Evolutionary conservation across 495 filamentous ascomycete species (phyloP).

Genomic region (Extremus antarcticus): DNA sequence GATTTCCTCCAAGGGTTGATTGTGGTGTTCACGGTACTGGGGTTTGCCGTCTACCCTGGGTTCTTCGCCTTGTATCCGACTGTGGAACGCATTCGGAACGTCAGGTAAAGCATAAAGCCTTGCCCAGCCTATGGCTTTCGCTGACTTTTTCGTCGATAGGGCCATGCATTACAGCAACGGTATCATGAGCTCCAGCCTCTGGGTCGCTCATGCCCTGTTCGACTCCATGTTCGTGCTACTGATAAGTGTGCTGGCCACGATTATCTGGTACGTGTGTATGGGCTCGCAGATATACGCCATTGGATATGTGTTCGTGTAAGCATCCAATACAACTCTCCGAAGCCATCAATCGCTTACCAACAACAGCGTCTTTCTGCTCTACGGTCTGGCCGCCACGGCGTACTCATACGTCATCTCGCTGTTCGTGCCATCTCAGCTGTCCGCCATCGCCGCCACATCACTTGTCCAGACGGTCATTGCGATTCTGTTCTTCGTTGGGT

Average conservation of each 20-base stretch:
- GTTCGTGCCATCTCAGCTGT: not conserved
- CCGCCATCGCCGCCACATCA: not conserved
- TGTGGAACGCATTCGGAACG: slow-evolving; percentile 60
- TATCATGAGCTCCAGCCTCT: slow-evolving; percentile 17
- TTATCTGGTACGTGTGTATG: not conserved
- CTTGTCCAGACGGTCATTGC: not conserved
- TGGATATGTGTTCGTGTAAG: not conserved
- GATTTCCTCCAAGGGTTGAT: slow-evolving; percentile 65
- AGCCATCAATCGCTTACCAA: not conserved
- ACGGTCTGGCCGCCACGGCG: not conserved
- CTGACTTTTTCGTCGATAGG: too few species aligned
- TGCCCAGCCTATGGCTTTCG: too few species aligned
- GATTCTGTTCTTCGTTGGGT: not conserved
- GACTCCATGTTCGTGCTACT: slow-evolving; percentile 63
- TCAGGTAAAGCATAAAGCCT: too few species aligned
- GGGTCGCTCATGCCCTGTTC: slow-evolving; percentile 60
- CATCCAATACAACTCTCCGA: not conserved
- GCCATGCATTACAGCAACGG: slow-evolving; percentile 78
- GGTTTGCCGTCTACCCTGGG: slow-evolving; percentile 62
- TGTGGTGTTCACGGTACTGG: slow-evolving; percentile 65
- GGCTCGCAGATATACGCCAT: not conserved
- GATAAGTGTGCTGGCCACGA: not conserved
- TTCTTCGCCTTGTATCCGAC: slow-evolving; percentile 84
- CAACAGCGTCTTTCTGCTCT: not conserved
- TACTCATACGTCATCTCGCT: not conserved